phyloP scores from a whole-genome alignment of 2,329 filamentous ascomycete species.

The Apiospora saccharicola region DNA sequence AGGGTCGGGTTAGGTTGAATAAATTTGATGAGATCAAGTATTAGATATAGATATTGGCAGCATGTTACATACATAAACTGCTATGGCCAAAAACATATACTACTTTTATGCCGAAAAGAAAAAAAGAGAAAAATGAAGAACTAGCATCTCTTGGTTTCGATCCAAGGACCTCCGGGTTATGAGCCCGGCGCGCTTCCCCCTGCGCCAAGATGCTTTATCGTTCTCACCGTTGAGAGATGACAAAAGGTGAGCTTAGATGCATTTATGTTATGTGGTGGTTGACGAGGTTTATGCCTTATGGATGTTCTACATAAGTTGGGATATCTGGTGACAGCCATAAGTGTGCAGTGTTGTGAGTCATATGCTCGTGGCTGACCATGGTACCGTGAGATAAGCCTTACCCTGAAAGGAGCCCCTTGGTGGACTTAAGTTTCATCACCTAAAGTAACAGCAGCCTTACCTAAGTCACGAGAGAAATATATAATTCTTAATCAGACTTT shows the following conservation, averaged over 20 bases:
- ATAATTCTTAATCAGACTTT: no score
- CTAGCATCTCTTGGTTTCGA: slow-evolving; percentile 40
- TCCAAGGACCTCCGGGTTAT: slow-evolving; percentile 43
- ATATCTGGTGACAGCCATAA: slow-evolving; percentile 3
- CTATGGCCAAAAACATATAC: background rate
- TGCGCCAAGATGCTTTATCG: slow-evolving; percentile 34
- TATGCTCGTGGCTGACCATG: slow-evolving; percentile 18
- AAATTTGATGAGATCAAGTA: no score
- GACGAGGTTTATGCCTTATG: background rate
- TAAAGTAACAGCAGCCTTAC: background rate
- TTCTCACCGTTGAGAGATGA: background rate
- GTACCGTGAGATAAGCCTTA: background rate
- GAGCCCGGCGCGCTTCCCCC: slow-evolving; percentile 43
- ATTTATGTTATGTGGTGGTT: background rate
- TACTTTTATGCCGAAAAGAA: background rate
- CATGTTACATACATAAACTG: background rate
- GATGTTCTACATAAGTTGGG: background rate
- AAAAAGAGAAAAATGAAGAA: background rate
- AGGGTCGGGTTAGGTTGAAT: no score
- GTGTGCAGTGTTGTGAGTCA: slow-evolving; percentile 7
- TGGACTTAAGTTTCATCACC: background rate
- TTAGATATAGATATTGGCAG: background rate
- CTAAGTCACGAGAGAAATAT: no score
- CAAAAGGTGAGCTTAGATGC: background rate
- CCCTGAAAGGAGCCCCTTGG: background rate